Base-by-base conservation (phyloP, 2,329 filamentous ascomycete species). In the Dryadomyces quercivorus region DNA sequence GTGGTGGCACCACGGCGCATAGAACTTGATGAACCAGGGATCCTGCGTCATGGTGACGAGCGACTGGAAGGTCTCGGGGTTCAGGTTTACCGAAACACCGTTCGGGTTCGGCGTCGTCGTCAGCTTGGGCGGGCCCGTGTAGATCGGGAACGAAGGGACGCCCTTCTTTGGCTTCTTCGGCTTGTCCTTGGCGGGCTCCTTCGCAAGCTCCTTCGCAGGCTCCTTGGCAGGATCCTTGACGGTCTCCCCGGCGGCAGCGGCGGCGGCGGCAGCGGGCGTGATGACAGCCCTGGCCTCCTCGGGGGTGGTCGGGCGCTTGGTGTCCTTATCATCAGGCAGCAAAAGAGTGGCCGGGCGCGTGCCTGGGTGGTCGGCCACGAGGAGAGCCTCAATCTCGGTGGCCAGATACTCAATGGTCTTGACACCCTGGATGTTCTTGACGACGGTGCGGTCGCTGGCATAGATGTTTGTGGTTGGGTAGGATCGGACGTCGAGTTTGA, bases 1-100 rank as follows among this genome's bases (percentile, higher is more conserved):
- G 70, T 98, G 93, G 61, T 84, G 82, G 68, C 93, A 98, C 93
- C 92, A 97, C 6, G 93, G 94, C 18, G 89, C 91, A 67, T 96
- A 97, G 67, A 98, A 97, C 70, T 98, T 98, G 75, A 98, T 83
- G 65, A 98, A 96, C 93, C 93, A 98, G 6, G 91, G 85, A 59
- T 97, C 90, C 59, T 87, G 82, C 0, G 89, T 90, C 66, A 84
- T 86, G 3, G 89, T 95, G 49, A 98, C 91, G 42, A 85, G 74
- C 56, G 80, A 82, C 66, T 94, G 85, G 72, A 98, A 98, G 59
- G 76, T 88, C 65, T 96, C 90, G 0, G 87, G 84, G 2, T 83
- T 90, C 52, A 98, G 76, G 7, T 83, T 70, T 38, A 89, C 75
- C 7, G 89, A 94, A 16, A 78, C 73, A 7, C 93, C 93, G 44